These are phyloP conservation scores for Balansia obtecta DNA, from an alignment of 2,329 filamentous ascomycete species.

Conservation along the genomic window DNA sequence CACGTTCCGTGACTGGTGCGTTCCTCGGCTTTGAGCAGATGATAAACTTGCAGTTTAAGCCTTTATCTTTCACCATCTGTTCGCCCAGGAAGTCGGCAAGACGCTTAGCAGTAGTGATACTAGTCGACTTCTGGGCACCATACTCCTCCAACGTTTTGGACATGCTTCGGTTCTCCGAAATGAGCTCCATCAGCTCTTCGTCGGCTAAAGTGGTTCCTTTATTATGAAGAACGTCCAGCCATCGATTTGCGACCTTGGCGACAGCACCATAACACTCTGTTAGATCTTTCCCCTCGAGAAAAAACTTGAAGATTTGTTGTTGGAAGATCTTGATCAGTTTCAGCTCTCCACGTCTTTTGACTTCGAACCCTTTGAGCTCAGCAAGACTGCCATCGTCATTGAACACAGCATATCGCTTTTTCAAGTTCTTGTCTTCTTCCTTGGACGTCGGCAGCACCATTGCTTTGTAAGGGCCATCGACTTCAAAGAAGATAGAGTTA, in stretches of 20 bases:
- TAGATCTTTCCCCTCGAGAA: constrained; percentile 80
- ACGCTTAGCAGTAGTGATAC: constrained; percentile 95
- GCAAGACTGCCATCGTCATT: constrained; percentile 94
- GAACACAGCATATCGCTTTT: constrained; percentile 98
- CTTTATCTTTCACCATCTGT: constrained; percentile 99
- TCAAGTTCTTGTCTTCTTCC: constrained; percentile 98
- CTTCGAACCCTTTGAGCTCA: constrained; percentile 92
- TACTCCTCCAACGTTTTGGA: constrained; percentile 95
- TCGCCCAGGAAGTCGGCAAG: constrained; percentile 93
- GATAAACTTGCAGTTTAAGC: constrained; percentile 98
- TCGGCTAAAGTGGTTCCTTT: constrained; percentile 85
- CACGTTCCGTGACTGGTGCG: constrained; percentile 87
- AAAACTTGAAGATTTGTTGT: constrained; percentile 98
- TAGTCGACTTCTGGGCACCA: constrained; percentile 87
- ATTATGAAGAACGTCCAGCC: constrained; percentile 87
- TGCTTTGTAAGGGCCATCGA: constrained; percentile 92
- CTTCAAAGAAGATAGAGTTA: constrained; percentile 98
- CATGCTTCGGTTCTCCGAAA: constrained; percentile 99
- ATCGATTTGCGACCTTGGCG: constrained; percentile 87
- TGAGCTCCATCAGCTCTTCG: constrained; percentile 97
- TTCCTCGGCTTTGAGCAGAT: constrained; percentile 80
- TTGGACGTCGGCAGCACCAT: constrained; percentile 98
- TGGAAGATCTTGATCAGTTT: constrained; percentile 99
- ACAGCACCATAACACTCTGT: constrained; percentile 84
- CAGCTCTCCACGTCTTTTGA: constrained; percentile 92